Percentiles rank a stretch among this genome's conserved stretches.
phyloP scores from a whole-genome alignment of 1,139 yeast genomes.

The Protomyces pachydermus region DNA sequence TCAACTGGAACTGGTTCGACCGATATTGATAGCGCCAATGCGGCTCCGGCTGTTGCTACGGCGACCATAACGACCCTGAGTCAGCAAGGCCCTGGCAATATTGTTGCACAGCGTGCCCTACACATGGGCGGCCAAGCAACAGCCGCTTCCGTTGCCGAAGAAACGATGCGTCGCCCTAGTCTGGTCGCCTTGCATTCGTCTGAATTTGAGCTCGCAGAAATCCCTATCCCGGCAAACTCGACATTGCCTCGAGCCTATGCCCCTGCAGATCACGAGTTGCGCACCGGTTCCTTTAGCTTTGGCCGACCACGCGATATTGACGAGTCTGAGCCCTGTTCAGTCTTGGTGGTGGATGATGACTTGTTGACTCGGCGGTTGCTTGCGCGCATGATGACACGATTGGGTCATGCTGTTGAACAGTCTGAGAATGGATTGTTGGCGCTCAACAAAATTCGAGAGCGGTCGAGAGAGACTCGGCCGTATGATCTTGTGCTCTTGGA shows the following conservation, averaged over 20 bases:
- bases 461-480: neutral
- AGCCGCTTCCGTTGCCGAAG: neutral
- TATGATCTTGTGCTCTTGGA: constrained; percentile 23
- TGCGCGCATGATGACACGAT: constrained; percentile 18
- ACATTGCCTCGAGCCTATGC: neutral
- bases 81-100: neutral
- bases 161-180: neutral
- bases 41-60: neutral
- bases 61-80: neutral
- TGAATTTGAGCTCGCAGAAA: neutral
- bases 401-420: constrained; percentile 19
- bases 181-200: neutral
- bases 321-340: neutral
- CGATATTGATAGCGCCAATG: neutral
- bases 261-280: neutral
- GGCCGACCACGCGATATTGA: constrained; percentile 1
- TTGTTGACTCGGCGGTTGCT: constrained; percentile 17
- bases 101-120: neutral
- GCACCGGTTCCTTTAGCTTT: neutral
- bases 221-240: neutral
- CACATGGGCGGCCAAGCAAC: neutral
- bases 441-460: constrained; percentile 1
- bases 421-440: constrained; percentile 20
- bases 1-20: neutral
- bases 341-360: constrained; percentile 25